Conservation (phyloP, 1,284 basidiomycete genomes). For the Tranzscheliella williamsii region DNA sequence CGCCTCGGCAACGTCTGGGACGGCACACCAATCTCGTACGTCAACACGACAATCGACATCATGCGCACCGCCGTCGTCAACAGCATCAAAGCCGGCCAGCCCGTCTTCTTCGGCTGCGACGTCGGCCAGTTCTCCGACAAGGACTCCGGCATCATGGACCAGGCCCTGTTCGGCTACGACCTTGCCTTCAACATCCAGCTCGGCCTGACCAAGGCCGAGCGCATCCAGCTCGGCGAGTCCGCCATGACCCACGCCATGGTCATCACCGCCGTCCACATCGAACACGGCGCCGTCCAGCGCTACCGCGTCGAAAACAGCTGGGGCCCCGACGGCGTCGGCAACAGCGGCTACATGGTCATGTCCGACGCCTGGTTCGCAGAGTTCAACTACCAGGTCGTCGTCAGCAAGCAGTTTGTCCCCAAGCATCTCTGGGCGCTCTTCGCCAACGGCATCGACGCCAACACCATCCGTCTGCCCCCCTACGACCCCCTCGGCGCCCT, state of each 20-base stretch:
- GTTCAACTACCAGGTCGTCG: conserved; percentile 63
- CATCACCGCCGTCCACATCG: conserved; percentile 43
- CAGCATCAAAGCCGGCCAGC: conserved; percentile 83
- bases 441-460: conserved; percentile 27
- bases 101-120: conserved; percentile 92
- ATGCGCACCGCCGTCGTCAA: conserved; percentile 71
- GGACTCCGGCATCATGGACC: conserved; percentile 74
- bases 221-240: conserved; percentile 78
- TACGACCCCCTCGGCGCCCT: conserved; percentile 44
- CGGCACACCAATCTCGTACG: conserved; percentile 76
- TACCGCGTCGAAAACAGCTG: conserved; percentile 97
- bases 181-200: conserved; percentile 69
- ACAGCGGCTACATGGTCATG: conserved; percentile 86
- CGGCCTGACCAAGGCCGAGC: conserved; percentile 77
- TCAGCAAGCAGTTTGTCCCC: conserved; percentile 39
- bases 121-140: conserved; percentile 76
- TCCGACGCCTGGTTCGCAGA: conserved; percentile 77
- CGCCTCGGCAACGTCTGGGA: conserved; percentile 90
- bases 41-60: conserved; percentile 80
- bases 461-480: conserved; percentile 62
- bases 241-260: conserved; percentile 83
- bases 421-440: conserved; percentile 40
- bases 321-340: conserved; percentile 72
- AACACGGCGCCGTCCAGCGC: conserved; percentile 72
- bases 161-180: conserved; percentile 70